A percentile compares a stretch with the other conserved stretches of the same genome.
These are phyloP conservation scores for Combretum micranthum DNA, from an alignment of 345 rosid species.

Conservation along the genomic window DNA sequence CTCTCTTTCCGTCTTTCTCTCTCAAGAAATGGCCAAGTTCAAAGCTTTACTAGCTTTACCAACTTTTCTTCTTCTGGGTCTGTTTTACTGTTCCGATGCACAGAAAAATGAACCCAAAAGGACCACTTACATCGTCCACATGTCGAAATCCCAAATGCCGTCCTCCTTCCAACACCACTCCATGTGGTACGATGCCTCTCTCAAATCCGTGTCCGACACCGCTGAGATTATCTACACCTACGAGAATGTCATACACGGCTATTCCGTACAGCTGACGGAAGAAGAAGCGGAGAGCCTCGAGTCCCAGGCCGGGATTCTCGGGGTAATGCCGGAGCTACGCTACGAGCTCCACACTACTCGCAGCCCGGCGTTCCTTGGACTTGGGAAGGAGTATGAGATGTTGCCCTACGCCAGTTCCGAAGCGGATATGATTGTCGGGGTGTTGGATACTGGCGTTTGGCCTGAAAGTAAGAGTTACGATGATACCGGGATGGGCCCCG, in stretches of 20 bases:
- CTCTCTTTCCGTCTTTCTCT: too few relatives aligned
- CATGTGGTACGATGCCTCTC: conserved; percentile 71
- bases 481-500: conserved; percentile 40
- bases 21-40: conserved; percentile 1
- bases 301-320: conserved; percentile 36
- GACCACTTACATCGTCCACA: conserved; percentile 83
- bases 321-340: conserved; percentile 39
- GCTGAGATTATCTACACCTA: conserved; percentile 54
- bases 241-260: conserved; percentile 50
- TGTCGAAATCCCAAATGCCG: conserved; percentile 72
- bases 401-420: conserved; percentile 23
- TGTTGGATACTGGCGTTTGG: conserved; percentile 59
- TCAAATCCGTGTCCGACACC: conserved; percentile 53
- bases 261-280: conserved; percentile 37
- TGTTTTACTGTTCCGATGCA: neutral
- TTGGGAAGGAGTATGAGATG: conserved; percentile 20
- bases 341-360: conserved; percentile 62
- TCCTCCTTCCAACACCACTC: conserved; percentile 47
- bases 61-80: neutral
- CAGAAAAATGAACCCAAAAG: conserved; percentile 12
- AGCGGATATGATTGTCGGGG: conserved; percentile 37
- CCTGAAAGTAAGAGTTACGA: conserved; percentile 48
- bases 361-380: conserved; percentile 56
- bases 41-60: neutral
- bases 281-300: conserved; percentile 37